A percentile compares a stretch with the other conserved stretches of the same genome.
Evolutionary conservation across 306 rosid genomes (phyloP).

Genomic region (Gastrolobium villosum): DNA sequence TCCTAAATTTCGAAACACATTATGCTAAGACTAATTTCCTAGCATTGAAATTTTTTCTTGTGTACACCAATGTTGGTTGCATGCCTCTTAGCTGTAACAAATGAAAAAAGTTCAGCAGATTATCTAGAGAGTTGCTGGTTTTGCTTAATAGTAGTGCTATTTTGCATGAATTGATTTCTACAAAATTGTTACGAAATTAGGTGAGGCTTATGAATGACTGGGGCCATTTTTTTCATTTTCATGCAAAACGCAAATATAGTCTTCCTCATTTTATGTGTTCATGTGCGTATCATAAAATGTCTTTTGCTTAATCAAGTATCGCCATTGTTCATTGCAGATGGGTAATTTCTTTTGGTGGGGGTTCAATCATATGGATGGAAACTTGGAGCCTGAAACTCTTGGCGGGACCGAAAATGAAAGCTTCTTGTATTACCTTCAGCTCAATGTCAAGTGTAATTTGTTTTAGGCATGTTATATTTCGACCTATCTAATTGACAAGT

Average conservation of each 20-base stretch:
- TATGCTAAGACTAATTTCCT: not conserved
- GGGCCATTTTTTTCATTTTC: not conserved
- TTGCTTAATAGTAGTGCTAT: not conserved
- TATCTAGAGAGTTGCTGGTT: slow-evolving; percentile 1
- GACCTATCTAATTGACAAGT: slow-evolving; percentile 3
- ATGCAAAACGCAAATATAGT: not conserved
- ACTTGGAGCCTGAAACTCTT: slow-evolving; percentile 45
- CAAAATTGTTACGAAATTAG: not conserved
- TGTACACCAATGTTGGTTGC: slow-evolving; percentile 9
- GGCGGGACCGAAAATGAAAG: slow-evolving; percentile 29
- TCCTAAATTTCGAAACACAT: slow-evolving; percentile 17
- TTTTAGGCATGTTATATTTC: slow-evolving; percentile 39
- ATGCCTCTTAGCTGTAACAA: slow-evolving; percentile 13
- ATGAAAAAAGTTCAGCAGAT: not conserved
- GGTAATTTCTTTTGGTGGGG: slow-evolving; percentile 16
- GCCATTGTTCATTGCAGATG: slow-evolving; percentile 54
- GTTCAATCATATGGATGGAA: slow-evolving; percentile 34
- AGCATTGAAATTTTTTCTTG: slow-evolving; percentile 12
- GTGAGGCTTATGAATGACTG: not conserved
- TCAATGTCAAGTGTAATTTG: slow-evolving; percentile 33
- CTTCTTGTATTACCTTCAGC: slow-evolving; percentile 42
- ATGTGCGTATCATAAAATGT: not conserved
- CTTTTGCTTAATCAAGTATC: slow-evolving; percentile 32
- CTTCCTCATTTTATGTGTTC: not conserved
- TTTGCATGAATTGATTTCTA: slow-evolving; percentile 14